Evolutionary conservation across 148 eudicot genomes (phyloP).

Genomic region (Persicaria tinctoria): DNA sequence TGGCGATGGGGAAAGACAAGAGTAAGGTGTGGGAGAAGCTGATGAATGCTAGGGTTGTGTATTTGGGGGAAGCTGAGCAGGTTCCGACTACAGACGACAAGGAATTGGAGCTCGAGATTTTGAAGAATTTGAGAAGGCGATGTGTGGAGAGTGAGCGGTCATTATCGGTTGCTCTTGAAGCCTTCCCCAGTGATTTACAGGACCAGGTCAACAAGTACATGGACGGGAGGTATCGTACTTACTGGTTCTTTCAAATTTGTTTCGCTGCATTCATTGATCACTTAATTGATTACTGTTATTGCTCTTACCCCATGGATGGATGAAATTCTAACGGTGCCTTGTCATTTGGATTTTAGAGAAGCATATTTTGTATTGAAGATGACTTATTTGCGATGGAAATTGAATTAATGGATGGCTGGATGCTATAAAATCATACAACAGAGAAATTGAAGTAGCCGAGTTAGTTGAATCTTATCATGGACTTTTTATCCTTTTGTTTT

Average conservation of each 20-base stretch:
- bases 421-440: background rate
- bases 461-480: background rate
- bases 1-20: constrained; percentile 90
- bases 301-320: background rate
- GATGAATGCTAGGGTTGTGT: constrained; percentile 78
- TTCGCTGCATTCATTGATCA: background rate
- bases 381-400: background rate
- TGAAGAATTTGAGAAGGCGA: constrained; percentile 56
- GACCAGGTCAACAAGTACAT: constrained; percentile 52
- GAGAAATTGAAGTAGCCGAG: background rate
- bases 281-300: background rate
- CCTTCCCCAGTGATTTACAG: constrained; percentile 76
- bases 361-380: background rate
- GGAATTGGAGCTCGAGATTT: constrained; percentile 77
- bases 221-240: constrained; percentile 43
- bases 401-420: background rate
- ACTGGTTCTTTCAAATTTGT: background rate
- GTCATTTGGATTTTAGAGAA: background rate
- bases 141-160: constrained; percentile 51
- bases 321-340: background rate
- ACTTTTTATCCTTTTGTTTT: background rate
- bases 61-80: constrained; percentile 94
- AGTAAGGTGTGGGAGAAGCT: constrained; percentile 82
- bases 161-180: constrained; percentile 70
- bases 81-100: constrained; percentile 73